A percentile compares a stretch with the other conserved stretches of the same genome.
Conservation (phyloP, 2,329 filamentous ascomycete genomes). For the Torrubiella hemipterigena region DNA sequence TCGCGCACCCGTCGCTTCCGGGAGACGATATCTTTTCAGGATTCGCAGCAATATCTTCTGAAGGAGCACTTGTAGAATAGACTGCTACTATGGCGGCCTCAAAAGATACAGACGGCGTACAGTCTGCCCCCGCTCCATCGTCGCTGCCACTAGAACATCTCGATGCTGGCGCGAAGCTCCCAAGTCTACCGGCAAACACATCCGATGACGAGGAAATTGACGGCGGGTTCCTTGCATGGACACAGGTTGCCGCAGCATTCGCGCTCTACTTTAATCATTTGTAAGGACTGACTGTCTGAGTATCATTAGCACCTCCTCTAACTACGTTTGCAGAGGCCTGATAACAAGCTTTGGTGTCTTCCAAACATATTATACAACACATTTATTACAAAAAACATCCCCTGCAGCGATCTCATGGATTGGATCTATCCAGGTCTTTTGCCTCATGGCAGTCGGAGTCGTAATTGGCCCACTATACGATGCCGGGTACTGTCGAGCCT, state of each 20-base stretch:
- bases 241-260: conserved; percentile 22
- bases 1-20: too few species aligned
- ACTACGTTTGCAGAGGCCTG: conserved; percentile 14
- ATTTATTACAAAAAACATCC: conserved; percentile 12
- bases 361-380: conserved; percentile 19
- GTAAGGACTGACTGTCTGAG: conserved; percentile 8
- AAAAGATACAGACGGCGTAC: too few species aligned
- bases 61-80: too few species aligned
- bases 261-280: conserved; percentile 22
- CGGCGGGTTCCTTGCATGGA: conserved; percentile 21
- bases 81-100: too few species aligned
- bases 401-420: conserved; percentile 22
- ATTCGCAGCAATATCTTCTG: too few species aligned
- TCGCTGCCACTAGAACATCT: too few species aligned
- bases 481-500: conserved; percentile 19
- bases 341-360: conserved; percentile 24
- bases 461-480: conserved; percentile 27
- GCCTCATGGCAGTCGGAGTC: conserved; percentile 22
- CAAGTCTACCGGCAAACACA: neutral
- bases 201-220: conserved; percentile 8
- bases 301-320: conserved; percentile 1
- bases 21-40: too few species aligned
- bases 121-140: too few species aligned
- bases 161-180: neutral
- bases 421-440: conserved; percentile 22